A percentile compares a stretch with the other conserved stretches of the same genome.
Conservation (phyloP, 306 rosid species). For the Lathyrus aphaca region DNA sequence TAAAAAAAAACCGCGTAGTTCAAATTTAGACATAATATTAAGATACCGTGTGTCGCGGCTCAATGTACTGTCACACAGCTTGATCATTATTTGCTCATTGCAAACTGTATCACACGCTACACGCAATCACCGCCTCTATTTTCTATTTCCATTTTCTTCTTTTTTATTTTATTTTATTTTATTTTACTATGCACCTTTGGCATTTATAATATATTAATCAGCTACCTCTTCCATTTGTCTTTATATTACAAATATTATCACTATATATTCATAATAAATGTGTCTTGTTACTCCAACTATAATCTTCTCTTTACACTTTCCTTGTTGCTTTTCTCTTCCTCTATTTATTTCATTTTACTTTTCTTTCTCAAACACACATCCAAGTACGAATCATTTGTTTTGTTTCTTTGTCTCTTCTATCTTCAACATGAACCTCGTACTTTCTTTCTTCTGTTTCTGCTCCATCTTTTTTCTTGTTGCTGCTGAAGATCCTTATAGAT, state of each 20-base stretch:
- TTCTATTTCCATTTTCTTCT: background rate
- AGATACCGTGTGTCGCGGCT: conserved; percentile 69
- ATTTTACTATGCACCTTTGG: background rate
- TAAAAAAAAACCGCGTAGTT: conserved; percentile 50
- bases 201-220: background rate
- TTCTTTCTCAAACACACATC: conserved; percentile 17
- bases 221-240: background rate
- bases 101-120: conserved; percentile 28
- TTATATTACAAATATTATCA: background rate
- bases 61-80: conserved; percentile 38
- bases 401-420: background rate
- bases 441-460: conserved; percentile 29
- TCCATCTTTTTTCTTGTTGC: conserved; percentile 26
- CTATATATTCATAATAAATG: conserved; percentile 14
- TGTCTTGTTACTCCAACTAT: conserved; percentile 17
- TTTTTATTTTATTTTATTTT: too few relatives aligned
- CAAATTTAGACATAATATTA: conserved; percentile 36
- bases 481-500: conserved; percentile 71
- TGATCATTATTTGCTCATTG: conserved; percentile 19
- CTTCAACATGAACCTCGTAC: conserved; percentile 27
- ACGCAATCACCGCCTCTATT: conserved; percentile 40
- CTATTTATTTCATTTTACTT: conserved; percentile 1
- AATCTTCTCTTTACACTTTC: background rate
- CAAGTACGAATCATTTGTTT: background rate
- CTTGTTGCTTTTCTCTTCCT: background rate